Conservation (phyloP, 2,329 filamentous ascomycete genomes). For the Fusarium pseudograminearum region DNA sequence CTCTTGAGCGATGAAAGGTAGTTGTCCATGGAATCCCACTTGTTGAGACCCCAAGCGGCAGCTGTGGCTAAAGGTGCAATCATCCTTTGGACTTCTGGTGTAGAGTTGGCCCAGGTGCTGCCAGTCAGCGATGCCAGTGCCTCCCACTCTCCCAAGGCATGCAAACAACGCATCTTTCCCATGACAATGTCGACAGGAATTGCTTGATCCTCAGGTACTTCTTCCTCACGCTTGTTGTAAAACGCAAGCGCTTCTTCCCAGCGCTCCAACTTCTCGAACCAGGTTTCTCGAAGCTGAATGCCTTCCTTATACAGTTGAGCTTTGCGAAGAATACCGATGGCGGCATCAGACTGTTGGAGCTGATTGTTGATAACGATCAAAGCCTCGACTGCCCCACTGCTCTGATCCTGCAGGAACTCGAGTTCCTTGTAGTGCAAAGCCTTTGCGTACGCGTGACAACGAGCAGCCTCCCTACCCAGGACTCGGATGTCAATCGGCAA, state of each 20-base stretch:
- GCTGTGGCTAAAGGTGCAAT: constrained; percentile 96
- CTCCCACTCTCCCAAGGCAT: constrained; percentile 98
- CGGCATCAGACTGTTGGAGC: constrained; percentile 96
- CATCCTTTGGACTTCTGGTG: constrained; percentile 85
- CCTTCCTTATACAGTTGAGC: constrained; percentile 93
- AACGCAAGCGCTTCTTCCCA: constrained; percentile 97
- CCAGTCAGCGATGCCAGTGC: constrained; percentile 88
- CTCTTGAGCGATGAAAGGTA: constrained; percentile 97
- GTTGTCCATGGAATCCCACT: constrained; percentile 98
- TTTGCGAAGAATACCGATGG: constrained; percentile 96
- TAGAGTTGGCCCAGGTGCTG: constrained; percentile 93
- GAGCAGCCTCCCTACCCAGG: constrained; percentile 91
- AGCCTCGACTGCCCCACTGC: constrained; percentile 93
- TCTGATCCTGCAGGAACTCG: constrained; percentile 98
- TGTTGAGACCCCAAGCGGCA: constrained; percentile 94
- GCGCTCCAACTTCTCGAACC: constrained; percentile 97
- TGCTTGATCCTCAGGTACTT: constrained; percentile 68
- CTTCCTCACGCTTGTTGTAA: constrained; percentile 86
- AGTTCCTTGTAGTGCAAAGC: constrained; percentile 98
- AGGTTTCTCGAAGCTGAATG: constrained; percentile 95
- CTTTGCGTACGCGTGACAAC: constrained; percentile 98
- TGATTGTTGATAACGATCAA: constrained; percentile 99
- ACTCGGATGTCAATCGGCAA: constrained; percentile 97
- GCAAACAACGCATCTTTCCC: constrained; percentile 99
- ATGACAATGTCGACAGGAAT: constrained; percentile 93